Conservation (phyloP, 2,329 filamentous ascomycete species). For the Magnaporthiopsis incrustans region DNA sequence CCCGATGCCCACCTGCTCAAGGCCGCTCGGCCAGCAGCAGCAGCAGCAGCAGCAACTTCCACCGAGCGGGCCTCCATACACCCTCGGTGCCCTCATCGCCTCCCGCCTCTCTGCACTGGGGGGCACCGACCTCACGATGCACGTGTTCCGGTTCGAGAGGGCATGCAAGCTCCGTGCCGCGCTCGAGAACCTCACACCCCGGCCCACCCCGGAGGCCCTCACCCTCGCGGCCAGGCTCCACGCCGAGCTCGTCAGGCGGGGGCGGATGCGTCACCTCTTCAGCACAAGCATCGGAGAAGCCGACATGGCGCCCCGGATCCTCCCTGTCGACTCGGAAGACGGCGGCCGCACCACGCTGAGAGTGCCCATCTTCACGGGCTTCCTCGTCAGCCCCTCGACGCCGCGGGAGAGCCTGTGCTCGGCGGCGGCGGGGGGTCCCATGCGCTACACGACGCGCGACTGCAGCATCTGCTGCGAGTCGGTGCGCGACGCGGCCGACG, state of each 20-base stretch:
- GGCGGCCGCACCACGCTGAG: slow-evolving; percentile 3
- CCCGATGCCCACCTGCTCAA: slow-evolving; percentile 9
- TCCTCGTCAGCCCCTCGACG: neutral
- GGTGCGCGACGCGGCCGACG: slow-evolving; percentile 9
- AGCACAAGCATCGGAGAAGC: neutral
- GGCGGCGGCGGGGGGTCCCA: neutral
- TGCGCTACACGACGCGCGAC: slow-evolving; percentile 3
- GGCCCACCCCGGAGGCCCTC: slow-evolving; percentile 3
- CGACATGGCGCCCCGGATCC: neutral
- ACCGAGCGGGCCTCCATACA: neutral
- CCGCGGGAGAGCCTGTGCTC: neutral
- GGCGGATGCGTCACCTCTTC: slow-evolving; percentile 2
- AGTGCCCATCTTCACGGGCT: slow-evolving; percentile 10
- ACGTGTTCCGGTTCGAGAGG: slow-evolving; percentile 7
- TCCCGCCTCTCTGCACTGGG: slow-evolving; percentile 3
- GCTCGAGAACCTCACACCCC: slow-evolving; percentile 1
- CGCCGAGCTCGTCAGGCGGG: neutral
- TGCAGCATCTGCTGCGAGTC: slow-evolving; percentile 13
- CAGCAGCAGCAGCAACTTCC: neutral
- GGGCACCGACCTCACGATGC: neutral
- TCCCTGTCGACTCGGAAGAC: slow-evolving; percentile 6
- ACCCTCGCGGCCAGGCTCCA: slow-evolving; percentile 4
- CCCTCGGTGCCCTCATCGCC: slow-evolving; percentile 4
- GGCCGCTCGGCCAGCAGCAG: slow-evolving; percentile 1
- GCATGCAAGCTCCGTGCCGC: slow-evolving; percentile 1